Evolutionary conservation across 352 stramenopile species (phyloP).

Genomic region (Phytopythium litorale): DNA sequence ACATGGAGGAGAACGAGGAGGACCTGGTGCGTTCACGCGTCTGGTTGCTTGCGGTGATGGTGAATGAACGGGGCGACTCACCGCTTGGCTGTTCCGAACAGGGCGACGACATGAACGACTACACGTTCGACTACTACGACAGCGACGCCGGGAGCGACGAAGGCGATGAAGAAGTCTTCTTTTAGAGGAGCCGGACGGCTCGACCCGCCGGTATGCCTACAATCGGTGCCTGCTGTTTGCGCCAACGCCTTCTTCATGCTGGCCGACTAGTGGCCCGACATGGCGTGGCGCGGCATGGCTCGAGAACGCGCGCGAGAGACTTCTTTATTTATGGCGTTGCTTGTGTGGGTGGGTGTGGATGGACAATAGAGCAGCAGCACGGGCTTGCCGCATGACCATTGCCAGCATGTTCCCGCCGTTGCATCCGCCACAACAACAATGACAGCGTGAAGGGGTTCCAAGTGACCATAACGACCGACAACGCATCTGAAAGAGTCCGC

Average conservation of each 20-base stretch:
- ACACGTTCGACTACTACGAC: slow-evolving; percentile 81
- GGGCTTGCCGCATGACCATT: background rate
- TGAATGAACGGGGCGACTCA: background rate
- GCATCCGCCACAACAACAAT: background rate
- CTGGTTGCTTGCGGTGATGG: background rate
- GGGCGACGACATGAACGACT: slow-evolving; percentile 78
- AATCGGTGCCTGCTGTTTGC: background rate
- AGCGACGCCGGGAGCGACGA: slow-evolving; percentile 66
- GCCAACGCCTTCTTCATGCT: background rate
- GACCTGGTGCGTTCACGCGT: slow-evolving; percentile 28
- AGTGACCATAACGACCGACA: background rate
- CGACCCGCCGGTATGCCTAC: background rate
- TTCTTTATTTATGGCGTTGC: slow-evolving; percentile 2
- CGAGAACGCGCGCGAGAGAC: background rate
- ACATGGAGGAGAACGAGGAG: slow-evolving; percentile 62
- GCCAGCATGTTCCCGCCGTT: background rate
- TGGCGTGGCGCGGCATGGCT: background rate
- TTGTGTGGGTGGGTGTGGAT: background rate
- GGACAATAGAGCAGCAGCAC: background rate
- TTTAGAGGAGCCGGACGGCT: slow-evolving; percentile 24
- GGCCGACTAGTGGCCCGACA: background rate
- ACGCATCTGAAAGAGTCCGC: background rate
- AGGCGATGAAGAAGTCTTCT: slow-evolving; percentile 74
- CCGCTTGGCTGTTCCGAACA: background rate
- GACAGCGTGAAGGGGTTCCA: background rate